Evolutionary conservation across 768 basidiomycete genomes (phyloP).

Genomic region (Holtermannia corniformis): DNA sequence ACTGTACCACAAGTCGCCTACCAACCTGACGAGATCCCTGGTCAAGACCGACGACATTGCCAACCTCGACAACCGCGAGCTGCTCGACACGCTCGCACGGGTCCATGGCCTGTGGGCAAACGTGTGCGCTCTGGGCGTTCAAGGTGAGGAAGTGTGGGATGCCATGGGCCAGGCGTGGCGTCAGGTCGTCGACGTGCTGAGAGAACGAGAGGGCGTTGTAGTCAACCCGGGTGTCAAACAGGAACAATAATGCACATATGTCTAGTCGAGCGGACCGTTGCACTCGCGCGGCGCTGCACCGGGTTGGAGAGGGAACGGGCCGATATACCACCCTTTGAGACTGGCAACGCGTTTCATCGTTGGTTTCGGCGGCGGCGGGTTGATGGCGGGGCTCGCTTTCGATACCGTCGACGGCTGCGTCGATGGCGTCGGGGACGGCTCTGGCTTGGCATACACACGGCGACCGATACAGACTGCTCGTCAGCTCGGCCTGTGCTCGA

Average conservation of each 20-base stretch:
- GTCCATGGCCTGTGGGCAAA: constrained; percentile 17
- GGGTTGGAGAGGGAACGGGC: constrained; percentile 19
- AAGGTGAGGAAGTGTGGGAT: neutral
- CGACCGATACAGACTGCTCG: constrained; percentile 29
- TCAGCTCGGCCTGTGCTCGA: neutral
- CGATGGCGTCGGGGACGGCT: constrained; percentile 1
- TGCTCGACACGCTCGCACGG: constrained; percentile 5
- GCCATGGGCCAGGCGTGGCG: neutral
- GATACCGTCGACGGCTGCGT: neutral
- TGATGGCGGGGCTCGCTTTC: neutral
- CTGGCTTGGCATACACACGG: constrained; percentile 13
- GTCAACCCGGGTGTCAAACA: too few species aligned
- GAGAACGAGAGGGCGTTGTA: neutral
- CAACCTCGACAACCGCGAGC: constrained; percentile 1
- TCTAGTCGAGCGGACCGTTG: neutral
- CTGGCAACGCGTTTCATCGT: constrained; percentile 6
- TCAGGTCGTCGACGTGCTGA: neutral
- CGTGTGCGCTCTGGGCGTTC: constrained; percentile 7
- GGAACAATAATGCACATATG: too few species aligned
- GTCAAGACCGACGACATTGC: constrained; percentile 1
- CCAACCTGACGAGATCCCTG: neutral
- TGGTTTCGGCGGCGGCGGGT: constrained; percentile 1
- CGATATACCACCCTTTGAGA: constrained; percentile 31
- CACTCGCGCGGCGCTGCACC: neutral
- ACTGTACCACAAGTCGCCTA: constrained; percentile 3